These are phyloP conservation scores for Polyplosphaeria fusca DNA, from an alignment of 495 filamentous ascomycete genomes.

Conservation along the genomic window DNA sequence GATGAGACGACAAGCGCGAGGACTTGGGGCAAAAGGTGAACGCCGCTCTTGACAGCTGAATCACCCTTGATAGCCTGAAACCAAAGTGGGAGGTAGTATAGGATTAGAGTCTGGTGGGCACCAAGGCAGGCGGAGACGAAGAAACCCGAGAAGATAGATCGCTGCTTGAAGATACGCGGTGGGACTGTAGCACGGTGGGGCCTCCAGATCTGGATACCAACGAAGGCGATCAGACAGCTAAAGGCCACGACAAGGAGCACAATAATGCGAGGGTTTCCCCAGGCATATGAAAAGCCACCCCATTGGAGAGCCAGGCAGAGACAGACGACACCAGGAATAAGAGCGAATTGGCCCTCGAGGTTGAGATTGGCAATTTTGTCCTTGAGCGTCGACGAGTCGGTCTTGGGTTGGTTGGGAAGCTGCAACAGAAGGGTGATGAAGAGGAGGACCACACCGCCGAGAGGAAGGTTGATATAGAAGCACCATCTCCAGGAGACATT, in stretches of 20 bases:
- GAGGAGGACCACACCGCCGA: slow-evolving; percentile 34
- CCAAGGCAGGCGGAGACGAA: slow-evolving; percentile 10
- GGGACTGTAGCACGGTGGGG: slow-evolving; percentile 23
- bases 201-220: slow-evolving; percentile 20
- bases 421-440: slow-evolving; percentile 32
- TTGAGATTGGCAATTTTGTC: slow-evolving; percentile 41
- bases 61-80: slow-evolving; percentile 21
- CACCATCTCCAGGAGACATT: slow-evolving; percentile 18
- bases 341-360: slow-evolving; percentile 21
- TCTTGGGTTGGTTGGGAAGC: slow-evolving; percentile 12
- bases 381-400: slow-evolving; percentile 9
- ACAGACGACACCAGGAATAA: slow-evolving; percentile 29
- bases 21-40: too few relatives aligned
- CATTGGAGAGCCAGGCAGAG: slow-evolving; percentile 36
- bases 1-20: too few relatives aligned
- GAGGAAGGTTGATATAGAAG: slow-evolving; percentile 46
- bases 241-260: slow-evolving; percentile 45
- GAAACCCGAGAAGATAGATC: not conserved
- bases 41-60: too few relatives aligned
- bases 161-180: slow-evolving; percentile 12
- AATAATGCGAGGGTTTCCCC: slow-evolving; percentile 24
- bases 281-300: slow-evolving; percentile 28
- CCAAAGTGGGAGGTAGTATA: slow-evolving; percentile 24
- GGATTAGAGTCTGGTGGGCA: not conserved
- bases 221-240: slow-evolving; percentile 14